Evolutionary conservation across 345 rosid genomes (phyloP), one percentile per base, ranked within the genome.

Genomic region (Erysimum cheiranthoides): DNA sequence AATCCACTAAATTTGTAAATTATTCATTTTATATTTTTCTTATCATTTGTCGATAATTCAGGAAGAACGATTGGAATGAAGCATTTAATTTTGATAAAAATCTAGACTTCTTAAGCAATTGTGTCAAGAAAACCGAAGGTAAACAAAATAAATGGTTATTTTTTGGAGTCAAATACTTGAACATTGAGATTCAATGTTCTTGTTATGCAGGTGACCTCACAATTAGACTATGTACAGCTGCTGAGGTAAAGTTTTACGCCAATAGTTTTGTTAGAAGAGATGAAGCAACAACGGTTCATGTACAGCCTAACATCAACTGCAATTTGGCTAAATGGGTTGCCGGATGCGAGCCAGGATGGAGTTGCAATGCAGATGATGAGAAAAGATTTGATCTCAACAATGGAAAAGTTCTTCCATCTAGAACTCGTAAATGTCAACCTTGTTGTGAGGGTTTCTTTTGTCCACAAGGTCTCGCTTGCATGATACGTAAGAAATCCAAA

Each of bases 401-500:
- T 80, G 65, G 46, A 0, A 84, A 79, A 54, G 57, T 56, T 50
- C 78, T 93, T 58, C 95, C 98, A 58, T 70, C 70, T 16, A 85
- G 97, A 82, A 86, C 83, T 47, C 74, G 36, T 18, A 81, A 86
- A 65, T 93, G 98, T 69, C 85, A 86, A 79, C 96, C 95, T 77
- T 93, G 98, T 73, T 93, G 98, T 65, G 97, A 88, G 67, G 98
- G 98, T n/a, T 93, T 93, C 84, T 93, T 93, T 82, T 93, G 98
- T 81, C 97, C 98, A 42, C 88, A 78, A 59, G 96, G 97, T 54
- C 87, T 93, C 34, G 88, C 97, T 80, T 93, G 98, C 86, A 93
- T 93, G 98, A 90, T 93, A 65, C 93, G 97, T 93, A 84, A 88
- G 98, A 80, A 47, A 36, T 67, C 52, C 43, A 36, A 2, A 30